phyloP scores from a whole-genome alignment of 2,329 filamentous ascomycete species.

The Pseudocercospora fijiensis region DNA sequence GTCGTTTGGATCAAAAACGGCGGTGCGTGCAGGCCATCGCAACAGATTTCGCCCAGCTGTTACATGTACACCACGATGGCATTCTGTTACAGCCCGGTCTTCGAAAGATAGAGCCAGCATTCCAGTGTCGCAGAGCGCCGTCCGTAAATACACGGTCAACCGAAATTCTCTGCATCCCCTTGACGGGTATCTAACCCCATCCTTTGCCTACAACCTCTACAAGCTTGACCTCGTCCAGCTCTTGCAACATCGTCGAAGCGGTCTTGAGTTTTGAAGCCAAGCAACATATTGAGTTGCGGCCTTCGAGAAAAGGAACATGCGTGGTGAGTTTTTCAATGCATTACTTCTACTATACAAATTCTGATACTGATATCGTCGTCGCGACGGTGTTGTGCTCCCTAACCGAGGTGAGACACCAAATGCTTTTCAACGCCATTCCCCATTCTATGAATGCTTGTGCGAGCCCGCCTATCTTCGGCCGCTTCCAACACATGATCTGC shows the following conservation, averaged over 20 bases:
- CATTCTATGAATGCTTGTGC: neutral
- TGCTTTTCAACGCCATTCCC: neutral
- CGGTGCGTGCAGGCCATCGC: neutral
- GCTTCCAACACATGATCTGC: neutral
- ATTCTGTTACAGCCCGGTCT: too few species aligned
- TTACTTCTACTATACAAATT: slow-evolving; percentile 4
- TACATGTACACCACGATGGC: neutral
- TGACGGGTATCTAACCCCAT: too few species aligned
- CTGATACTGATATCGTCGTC: slow-evolving; percentile 2
- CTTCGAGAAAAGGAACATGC: neutral
- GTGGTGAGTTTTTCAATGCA: slow-evolving; percentile 1
- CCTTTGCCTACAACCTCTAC: too few species aligned
- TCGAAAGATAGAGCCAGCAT: too few species aligned
- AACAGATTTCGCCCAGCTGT: neutral
- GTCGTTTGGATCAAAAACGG: slow-evolving; percentile 2
- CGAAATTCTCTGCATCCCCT: too few species aligned
- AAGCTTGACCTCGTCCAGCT: too few species aligned
- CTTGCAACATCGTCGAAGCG: too few species aligned
- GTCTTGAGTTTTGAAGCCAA: too few species aligned
- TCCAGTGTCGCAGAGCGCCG: neutral
- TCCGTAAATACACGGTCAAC: neutral
- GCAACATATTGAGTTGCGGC: too few species aligned
- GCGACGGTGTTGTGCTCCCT: slow-evolving; percentile 4
- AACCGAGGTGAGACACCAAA: neutral
- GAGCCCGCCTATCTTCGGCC: slow-evolving; percentile 2